These are phyloP conservation scores for Boletus vermiculosoides DNA, from an alignment of 768 basidiomycete species.

Conservation along the genomic window DNA sequence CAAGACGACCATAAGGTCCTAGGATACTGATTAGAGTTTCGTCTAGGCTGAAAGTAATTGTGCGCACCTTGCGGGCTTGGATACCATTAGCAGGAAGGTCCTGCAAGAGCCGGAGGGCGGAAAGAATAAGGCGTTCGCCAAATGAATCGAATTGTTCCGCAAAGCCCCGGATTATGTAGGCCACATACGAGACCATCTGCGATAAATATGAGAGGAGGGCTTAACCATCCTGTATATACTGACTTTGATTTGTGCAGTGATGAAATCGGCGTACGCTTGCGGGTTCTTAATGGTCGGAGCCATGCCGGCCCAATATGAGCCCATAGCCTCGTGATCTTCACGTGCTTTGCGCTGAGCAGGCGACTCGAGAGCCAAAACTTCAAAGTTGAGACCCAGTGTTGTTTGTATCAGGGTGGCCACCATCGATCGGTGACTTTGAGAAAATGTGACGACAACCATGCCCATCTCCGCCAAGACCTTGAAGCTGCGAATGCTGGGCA, in stretches of 20 bases:
- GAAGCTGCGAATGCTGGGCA: constrained; percentile 82
- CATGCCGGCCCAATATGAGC: constrained; percentile 80
- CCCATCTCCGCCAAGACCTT: constrained; percentile 94
- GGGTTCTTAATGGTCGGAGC: constrained; percentile 72
- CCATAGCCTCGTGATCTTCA: constrained; percentile 77
- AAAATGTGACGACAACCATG: constrained; percentile 86
- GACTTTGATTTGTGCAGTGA: constrained; percentile 90
- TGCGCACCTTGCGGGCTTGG: constrained; percentile 69
- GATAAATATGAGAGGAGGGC: constrained; percentile 6
- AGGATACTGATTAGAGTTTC: neutral
- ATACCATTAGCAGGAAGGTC: constrained; percentile 90
- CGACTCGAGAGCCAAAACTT: constrained; percentile 73
- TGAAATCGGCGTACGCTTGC: constrained; percentile 75
- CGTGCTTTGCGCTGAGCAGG: constrained; percentile 79
- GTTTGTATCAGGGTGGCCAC: constrained; percentile 65
- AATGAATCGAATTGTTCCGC: constrained; percentile 67
- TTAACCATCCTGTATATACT: neutral
- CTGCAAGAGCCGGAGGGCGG: constrained; percentile 83
- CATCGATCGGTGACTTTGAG: constrained; percentile 72
- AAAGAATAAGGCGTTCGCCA: constrained; percentile 76
- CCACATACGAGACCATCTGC: constrained; percentile 88
- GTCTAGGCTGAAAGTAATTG: neutral
- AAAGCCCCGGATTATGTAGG: constrained; percentile 78
- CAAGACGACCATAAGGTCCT: constrained; percentile 93
- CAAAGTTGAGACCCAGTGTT: constrained; percentile 76